Evolutionary conservation across 1,139 yeast genomes (phyloP), one percentile per base, ranked within the genome.

Genomic region (Geotrichum aggregatum): DNA sequence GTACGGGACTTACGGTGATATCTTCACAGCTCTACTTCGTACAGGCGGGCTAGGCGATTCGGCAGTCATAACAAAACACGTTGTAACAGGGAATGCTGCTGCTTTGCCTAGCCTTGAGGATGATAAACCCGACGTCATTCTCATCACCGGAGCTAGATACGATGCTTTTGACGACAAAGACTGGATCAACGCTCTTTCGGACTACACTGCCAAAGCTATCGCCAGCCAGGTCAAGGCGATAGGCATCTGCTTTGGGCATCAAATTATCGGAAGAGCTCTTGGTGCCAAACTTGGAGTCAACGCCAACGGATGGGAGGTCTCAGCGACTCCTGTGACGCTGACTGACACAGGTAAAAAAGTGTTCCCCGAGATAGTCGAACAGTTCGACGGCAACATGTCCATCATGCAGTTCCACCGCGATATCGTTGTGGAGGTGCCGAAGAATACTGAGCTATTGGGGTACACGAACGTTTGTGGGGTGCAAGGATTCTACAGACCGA

Each of bases 351-450:
- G 47, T 2, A 18, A 43, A 33, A 39, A 24, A 8, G 13, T 43
- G 4, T 43, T 43, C 11, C 38, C 38, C 14, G 39, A 31, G 2
- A 24, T 33, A 1, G 45, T 35, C 3, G 21, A 28, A 14, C 22
- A n/a, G 28, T 31, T 19, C 28, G 26, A 33, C 11, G 30, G 24
- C 8, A 24, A 11, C 3, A 24, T 43, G 16, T 43, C 47, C 2
- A 71, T 87, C 46, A 73, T 80, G 54, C 88, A 84, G 66, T 73
- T 80, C 66, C 96, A 88, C 65, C 77, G 76, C 54, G 96, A 88
- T 69, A 71, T 81, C 31, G 94, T 84, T 0, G 60, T 72, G 39
- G 77, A 76, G 3, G 65, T 74, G 0, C 80, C 83, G 3, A 6
- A 31, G 18, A 34, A 42, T 16, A 43, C 47, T 7, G 66, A 66